Percentiles rank a stretch among this genome's conserved stretches.
Evolutionary conservation across 805 yeast species (phyloP).

Genomic region (Wickerhamomyces rabaulensis): DNA sequence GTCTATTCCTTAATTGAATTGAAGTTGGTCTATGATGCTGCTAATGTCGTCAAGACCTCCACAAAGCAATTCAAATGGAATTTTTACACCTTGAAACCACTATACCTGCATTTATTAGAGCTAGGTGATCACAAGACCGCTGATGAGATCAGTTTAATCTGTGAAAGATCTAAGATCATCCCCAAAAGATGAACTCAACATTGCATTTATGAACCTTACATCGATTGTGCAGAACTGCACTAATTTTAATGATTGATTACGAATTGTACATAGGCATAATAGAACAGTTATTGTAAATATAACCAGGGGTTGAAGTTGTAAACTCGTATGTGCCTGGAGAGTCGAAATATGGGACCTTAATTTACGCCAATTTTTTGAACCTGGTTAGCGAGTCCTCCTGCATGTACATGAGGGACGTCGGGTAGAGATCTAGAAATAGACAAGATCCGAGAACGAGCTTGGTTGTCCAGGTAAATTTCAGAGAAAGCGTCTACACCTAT

Average conservation of each 20-base stretch:
- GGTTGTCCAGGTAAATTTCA: too few relatives aligned
- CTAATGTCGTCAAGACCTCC: conserved; percentile 61
- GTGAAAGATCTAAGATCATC: conserved; percentile 17
- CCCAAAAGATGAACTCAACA: not conserved
- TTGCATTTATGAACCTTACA: not conserved
- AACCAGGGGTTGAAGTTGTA: not conserved
- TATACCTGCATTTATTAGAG: conserved; percentile 34
- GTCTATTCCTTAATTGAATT: conserved; percentile 51
- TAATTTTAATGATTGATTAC: not conserved
- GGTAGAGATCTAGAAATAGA: too few relatives aligned
- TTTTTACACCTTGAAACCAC: conserved; percentile 37
- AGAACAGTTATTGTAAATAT: not conserved
- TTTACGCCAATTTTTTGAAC: too few relatives aligned
- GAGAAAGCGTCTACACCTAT: too few relatives aligned
- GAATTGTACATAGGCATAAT: not conserved
- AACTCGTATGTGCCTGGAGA: too few relatives aligned
- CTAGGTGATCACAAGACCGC: conserved; percentile 39
- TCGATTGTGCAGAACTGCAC: not conserved
- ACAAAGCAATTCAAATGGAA: conserved; percentile 69
- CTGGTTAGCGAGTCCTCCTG: too few relatives aligned
- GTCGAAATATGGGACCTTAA: too few relatives aligned
- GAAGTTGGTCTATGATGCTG: conserved; percentile 61
- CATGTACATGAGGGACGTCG: too few relatives aligned
- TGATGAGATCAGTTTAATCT: conserved; percentile 25
- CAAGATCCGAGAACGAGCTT: too few relatives aligned